These are phyloP conservation scores for Crotalaria pallida DNA, from an alignment of 306 rosid species.

Conservation along the genomic window DNA sequence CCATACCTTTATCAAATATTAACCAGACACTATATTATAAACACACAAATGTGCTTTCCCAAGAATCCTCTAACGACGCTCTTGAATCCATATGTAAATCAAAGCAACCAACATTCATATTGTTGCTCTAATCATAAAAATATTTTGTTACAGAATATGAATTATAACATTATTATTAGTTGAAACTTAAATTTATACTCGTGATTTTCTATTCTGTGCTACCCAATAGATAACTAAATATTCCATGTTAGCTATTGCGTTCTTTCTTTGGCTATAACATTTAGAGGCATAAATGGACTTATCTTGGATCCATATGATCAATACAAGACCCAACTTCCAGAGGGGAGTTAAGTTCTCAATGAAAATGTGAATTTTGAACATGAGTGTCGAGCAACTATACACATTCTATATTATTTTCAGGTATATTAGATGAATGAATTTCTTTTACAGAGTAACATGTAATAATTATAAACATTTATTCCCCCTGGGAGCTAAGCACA, in stretches of 20 bases:
- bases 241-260: not conserved
- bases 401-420: conserved; percentile 16
- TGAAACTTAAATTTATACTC: too few relatives aligned
- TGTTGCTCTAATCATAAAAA: too few relatives aligned
- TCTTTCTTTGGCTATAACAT: not conserved
- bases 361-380: not conserved
- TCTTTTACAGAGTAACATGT: not conserved
- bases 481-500: not conserved
- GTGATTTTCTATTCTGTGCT: too few relatives aligned
- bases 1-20: too few relatives aligned
- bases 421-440: conserved; percentile 26
- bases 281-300: not conserved
- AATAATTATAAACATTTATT: conserved; percentile 4
- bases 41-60: too few relatives aligned
- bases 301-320: not conserved
- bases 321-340: not conserved
- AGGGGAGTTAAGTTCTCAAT: not conserved
- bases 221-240: not conserved
- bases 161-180: too few relatives aligned
- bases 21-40: too few relatives aligned
- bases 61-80: too few relatives aligned
- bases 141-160: too few relatives aligned
- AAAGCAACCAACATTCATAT: too few relatives aligned
- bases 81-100: too few relatives aligned
- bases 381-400: not conserved